Percentiles rank a stretch among this genome's conserved stretches.
Evolutionary conservation across 495 filamentous ascomycete species (phyloP).

Genomic region (Neurospora cerealis): DNA sequence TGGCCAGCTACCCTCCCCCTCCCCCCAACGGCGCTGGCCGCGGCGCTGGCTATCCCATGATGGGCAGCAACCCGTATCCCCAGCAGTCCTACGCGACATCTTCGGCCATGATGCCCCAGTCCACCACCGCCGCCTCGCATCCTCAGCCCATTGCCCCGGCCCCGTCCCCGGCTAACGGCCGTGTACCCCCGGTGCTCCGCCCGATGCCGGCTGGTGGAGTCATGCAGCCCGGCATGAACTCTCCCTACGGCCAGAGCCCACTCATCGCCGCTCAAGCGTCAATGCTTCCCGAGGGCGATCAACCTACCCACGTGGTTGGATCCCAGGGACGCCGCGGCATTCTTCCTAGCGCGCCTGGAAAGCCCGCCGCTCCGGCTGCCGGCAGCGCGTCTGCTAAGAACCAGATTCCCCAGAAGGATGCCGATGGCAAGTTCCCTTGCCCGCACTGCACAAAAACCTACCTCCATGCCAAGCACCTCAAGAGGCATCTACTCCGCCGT

Average conservation of each 20-base stretch:
- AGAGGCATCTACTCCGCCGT: conserved; percentile 91
- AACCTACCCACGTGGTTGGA: conserved; percentile 82
- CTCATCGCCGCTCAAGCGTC: conserved; percentile 33
- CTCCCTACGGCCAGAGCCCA: conserved; percentile 39
- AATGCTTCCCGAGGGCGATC: conserved; percentile 40
- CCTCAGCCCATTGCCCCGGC: conserved; percentile 65
- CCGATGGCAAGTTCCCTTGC: conserved; percentile 94
- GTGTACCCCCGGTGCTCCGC: conserved; percentile 43
- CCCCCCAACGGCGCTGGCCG: conserved; percentile 45
- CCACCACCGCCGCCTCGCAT: conserved; percentile 54
- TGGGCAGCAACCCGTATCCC: conserved; percentile 39
- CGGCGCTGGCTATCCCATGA: conserved; percentile 36
- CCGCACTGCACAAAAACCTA: conserved; percentile 97
- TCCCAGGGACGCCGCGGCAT: conserved; percentile 86
- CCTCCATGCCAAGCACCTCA: conserved; percentile 93
- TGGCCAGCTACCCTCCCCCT: conserved; percentile 51
- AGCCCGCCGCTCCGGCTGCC: conserved; percentile 51
- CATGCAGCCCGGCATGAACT: conserved; percentile 39
- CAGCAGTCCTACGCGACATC: conserved; percentile 49
- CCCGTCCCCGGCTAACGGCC: conserved; percentile 48
- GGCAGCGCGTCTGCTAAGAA: conserved; percentile 60
- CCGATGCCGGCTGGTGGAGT: conserved; percentile 56
- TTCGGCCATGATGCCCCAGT: conserved; percentile 54
- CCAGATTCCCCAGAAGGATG: conserved; percentile 82
- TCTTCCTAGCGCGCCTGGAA: conserved; percentile 78